Evolutionary conservation across 345 rosid genomes (phyloP), one percentile per base, ranked within the genome.

Genomic region (Conringia planisiliqua): DNA sequence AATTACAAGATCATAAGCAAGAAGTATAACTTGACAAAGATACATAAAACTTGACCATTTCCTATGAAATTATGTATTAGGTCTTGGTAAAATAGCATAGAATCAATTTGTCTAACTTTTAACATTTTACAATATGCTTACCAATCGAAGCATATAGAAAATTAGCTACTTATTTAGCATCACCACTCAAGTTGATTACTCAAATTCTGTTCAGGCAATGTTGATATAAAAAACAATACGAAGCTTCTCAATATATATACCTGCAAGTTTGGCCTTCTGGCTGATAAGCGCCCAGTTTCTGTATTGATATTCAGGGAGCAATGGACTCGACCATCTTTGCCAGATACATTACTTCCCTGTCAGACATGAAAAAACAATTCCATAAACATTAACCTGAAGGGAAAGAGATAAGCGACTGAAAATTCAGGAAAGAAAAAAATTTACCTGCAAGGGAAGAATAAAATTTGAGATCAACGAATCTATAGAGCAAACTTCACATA

Each of bases 211-310:
- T 46, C 44, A 70, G 2, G 11, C 4, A 35, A 59, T 6, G 22
- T 20, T 10, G 58, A 47, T 39, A 18, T 14, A 8, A 46, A 59
- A 22, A 22, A 22, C 24, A 22, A 22, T 22, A 22, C 24, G 24
- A 22, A 22, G 24, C 24, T 22, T 22, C 24, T 47, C 46, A 54
- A 10, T 12, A 62, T 35, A 61, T 38, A 6, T 71, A 95, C 98
- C 93, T 95, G 98, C 82, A 95, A 88, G 83, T 87, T 92, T 57
- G 97, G 99, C 73, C 97, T 88, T 82, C 99, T 90, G 47, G 99
- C 99, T 58, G 99, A 95, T 77, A 95, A 85, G n/a, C 97, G 91
- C 55, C 99, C 97, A 10, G 99, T 95, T 84, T 92, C 97, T 24
- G 97, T 95, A 74, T 95, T 95, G 82, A 95, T 95, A 79, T 95